Conservation (phyloP, 2,329 filamentous ascomycete genomes). For the Aspergillus latus region DNA sequence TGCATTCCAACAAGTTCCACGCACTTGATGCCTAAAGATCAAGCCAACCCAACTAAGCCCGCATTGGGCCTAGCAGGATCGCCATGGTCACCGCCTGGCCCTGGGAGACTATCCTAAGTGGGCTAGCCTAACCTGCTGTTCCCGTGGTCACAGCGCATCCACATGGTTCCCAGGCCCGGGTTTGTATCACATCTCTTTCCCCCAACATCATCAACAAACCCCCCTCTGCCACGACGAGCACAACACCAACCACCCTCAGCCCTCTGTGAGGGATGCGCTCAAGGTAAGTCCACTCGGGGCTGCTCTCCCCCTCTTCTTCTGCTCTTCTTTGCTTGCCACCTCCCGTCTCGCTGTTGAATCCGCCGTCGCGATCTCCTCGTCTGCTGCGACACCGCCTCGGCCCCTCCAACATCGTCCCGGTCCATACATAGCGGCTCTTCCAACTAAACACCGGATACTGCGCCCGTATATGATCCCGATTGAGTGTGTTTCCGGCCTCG, state of each 20-base stretch:
- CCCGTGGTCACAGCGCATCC: constrained; percentile 17
- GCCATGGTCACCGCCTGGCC: constrained; percentile 16
- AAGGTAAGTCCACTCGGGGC: constrained; percentile 23
- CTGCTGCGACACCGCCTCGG: constrained; percentile 40
- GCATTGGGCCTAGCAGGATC: constrained; percentile 11
- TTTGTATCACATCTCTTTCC: constrained; percentile 9
- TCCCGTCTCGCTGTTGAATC: neutral
- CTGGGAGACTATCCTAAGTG: neutral
- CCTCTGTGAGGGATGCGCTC: constrained; percentile 26
- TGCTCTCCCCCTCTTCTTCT: constrained; percentile 3
- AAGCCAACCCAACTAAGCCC: constrained; percentile 3
- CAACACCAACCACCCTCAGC: constrained; percentile 10
- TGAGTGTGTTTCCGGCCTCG: constrained; percentile 4
- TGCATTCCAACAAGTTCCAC: constrained; percentile 3
- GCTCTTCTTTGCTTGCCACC: constrained; percentile 7
- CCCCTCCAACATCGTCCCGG: constrained; percentile 24
- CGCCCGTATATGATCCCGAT: constrained; percentile 14
- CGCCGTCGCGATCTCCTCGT: constrained; percentile 22
- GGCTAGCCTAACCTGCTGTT: constrained; percentile 14
- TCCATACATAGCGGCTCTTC: constrained; percentile 19
- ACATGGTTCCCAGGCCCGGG: constrained; percentile 10
- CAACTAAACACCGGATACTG: constrained; percentile 14
- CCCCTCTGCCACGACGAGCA: constrained; percentile 8
- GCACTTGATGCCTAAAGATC: constrained; percentile 9
- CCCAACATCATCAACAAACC: constrained; percentile 16